phyloP scores from a whole-genome alignment of 2,329 filamentous ascomycete genomes.

The Trichoderma semiorbis region DNA sequence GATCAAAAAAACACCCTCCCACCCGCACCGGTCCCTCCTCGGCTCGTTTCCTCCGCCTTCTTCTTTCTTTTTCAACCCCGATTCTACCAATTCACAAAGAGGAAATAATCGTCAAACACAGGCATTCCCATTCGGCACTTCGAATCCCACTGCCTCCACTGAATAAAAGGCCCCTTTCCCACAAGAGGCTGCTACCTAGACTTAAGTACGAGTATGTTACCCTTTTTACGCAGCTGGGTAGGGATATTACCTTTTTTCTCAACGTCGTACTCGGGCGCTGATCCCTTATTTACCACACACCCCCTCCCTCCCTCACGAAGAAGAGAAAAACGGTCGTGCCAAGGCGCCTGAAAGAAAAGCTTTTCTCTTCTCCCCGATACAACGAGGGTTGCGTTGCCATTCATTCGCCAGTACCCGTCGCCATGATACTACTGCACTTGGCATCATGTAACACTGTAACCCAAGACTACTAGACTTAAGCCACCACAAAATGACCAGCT shows the following conservation, averaged over 20 bases:
- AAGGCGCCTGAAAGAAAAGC: neutral
- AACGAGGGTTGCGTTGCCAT: neutral
- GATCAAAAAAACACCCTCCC: neutral
- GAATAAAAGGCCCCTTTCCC: neutral
- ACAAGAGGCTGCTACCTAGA: neutral
- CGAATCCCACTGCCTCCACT: neutral
- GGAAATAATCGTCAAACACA: neutral
- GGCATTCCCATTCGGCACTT: neutral
- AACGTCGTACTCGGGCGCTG: neutral
- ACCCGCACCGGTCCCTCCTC: conserved; percentile 7
- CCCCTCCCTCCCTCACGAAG: neutral
- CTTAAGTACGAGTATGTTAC: neutral
- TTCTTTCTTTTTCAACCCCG: neutral
- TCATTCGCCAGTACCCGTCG: neutral
- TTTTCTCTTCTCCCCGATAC: neutral
- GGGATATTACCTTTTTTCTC: neutral
- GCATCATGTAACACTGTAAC: neutral
- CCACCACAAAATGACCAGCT: neutral
- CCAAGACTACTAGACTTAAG: neutral
- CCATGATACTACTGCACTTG: neutral
- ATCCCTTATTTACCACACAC: neutral
- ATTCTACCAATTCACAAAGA: neutral
- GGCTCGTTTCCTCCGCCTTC: conserved; percentile 1
- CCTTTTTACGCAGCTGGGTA: neutral
- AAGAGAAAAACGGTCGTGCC: neutral